A percentile compares a stretch with the other conserved stretches of the same genome.
Conservation (phyloP, 2,329 filamentous ascomycete genomes). For the Monilinia aucupariae region DNA sequence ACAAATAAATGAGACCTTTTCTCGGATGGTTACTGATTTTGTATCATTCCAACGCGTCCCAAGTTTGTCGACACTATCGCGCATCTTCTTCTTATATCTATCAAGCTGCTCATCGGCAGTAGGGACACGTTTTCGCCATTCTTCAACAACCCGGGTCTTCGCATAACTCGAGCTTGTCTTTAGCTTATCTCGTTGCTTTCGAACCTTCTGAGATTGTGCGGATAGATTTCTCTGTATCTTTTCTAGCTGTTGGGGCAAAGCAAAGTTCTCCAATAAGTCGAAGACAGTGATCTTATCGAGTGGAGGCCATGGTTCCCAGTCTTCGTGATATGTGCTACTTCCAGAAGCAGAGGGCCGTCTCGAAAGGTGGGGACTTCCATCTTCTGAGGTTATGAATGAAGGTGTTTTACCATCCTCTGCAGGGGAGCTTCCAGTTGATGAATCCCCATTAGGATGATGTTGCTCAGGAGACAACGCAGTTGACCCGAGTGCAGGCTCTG, state of each 20-base stretch:
- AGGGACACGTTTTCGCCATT: conserved; percentile 82
- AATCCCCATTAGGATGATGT: conserved; percentile 18
- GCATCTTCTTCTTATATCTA: conserved; percentile 84
- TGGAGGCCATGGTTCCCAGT: conserved; percentile 81
- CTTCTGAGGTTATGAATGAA: conserved; percentile 42
- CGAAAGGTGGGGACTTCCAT: conserved; percentile 57
- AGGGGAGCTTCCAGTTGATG: conserved; percentile 45
- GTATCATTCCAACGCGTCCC: conserved; percentile 83
- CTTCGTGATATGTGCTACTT: conserved; percentile 79
- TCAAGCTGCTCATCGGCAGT: conserved; percentile 89
- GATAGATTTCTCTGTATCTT: conserved; percentile 80
- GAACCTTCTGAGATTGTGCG: conserved; percentile 78
- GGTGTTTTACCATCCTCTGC: conserved; percentile 47
- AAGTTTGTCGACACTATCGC: conserved; percentile 79
- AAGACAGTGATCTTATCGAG: conserved; percentile 87
- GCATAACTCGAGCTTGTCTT: conserved; percentile 71
- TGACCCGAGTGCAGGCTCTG: conserved; percentile 23
- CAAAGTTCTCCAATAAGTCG: conserved; percentile 90
- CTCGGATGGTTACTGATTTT: conserved; percentile 77
- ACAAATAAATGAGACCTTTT: conserved; percentile 94
- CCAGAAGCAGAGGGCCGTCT: conserved; percentile 77
- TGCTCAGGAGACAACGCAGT: conserved; percentile 26
- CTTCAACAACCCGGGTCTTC: conserved; percentile 84
- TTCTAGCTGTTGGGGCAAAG: conserved; percentile 83
- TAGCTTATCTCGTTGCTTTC: conserved; percentile 73